phyloP scores from a whole-genome alignment of 2,329 filamentous ascomycete species.

The Hymenoscyphus albidus region DNA sequence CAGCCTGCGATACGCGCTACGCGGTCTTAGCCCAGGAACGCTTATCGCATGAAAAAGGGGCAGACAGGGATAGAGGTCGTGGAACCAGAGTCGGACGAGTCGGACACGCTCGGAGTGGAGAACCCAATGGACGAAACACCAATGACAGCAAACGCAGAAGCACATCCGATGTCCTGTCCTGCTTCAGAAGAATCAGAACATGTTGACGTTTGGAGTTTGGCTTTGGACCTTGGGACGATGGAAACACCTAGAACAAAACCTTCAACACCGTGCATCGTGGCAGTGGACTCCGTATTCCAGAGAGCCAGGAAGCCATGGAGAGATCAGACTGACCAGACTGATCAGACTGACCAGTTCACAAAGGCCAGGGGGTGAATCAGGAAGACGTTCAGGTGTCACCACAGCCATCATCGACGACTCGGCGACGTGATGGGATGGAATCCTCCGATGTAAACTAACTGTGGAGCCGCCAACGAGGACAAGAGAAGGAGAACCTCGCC shows the following conservation, averaged over 20 bases:
- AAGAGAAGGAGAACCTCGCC: not conserved
- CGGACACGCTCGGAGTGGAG: not conserved
- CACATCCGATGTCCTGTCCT: not conserved
- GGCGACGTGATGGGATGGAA: not conserved
- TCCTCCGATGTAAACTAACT: not conserved
- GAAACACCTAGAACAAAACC: not conserved
- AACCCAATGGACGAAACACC: not conserved
- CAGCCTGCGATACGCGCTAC: slow-evolving; percentile 3
- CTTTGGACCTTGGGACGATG: not conserved
- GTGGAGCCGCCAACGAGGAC: not conserved
- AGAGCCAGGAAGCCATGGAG: not conserved
- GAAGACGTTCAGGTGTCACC: not conserved
- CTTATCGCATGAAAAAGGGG: slow-evolving; percentile 5
- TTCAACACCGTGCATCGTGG: not conserved
- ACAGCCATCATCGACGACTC: no score
- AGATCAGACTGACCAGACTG: not conserved
- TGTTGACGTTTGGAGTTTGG: not conserved
- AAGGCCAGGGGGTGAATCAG: not conserved
- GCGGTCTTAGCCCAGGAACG: slow-evolving; percentile 2
- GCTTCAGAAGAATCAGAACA: not conserved
- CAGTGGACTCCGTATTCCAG: no score
- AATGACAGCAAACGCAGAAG: not conserved
- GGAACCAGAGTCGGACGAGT: not conserved
- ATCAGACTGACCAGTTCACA: not conserved
- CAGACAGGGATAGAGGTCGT: not conserved